Conservation (phyloP, 192 early-diverging fungal genomes). For the Coemansia sp. region DNA sequence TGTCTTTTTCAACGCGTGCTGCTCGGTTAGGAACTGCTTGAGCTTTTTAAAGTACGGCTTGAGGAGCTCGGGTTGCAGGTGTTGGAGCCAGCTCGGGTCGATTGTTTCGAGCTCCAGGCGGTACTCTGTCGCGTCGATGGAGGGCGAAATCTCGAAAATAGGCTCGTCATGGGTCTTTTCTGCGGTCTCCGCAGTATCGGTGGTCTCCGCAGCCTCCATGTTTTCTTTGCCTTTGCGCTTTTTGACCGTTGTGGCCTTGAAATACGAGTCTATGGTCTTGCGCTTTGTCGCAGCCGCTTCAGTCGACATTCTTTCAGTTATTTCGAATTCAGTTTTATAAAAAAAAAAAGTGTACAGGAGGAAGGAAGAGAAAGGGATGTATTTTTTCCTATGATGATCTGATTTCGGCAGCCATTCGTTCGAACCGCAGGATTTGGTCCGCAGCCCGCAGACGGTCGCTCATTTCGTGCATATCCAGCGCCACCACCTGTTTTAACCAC, state of each 20-base stretch:
- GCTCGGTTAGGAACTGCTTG: slow-evolving; percentile 65
- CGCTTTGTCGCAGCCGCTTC: slow-evolving; percentile 8
- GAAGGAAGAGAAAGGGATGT: slow-evolving; percentile 10
- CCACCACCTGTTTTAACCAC: not conserved
- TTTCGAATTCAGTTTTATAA: too few species aligned
- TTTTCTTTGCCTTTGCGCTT: not conserved
- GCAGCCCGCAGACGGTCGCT: not conserved
- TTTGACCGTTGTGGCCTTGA: not conserved
- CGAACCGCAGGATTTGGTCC: slow-evolving; percentile 9
- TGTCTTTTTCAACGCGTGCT: slow-evolving; percentile 51
- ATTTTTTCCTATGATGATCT: not conserved
- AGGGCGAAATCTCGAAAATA: too few species aligned
- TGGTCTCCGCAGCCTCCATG: not conserved
- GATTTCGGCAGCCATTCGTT: slow-evolving; percentile 5
- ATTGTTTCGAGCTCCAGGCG: slow-evolving; percentile 68
- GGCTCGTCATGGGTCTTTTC: too few species aligned
- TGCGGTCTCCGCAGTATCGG: not conserved
- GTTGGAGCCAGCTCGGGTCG: slow-evolving; percentile 68
- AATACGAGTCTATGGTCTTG: slow-evolving; percentile 46
- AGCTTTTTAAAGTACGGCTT: slow-evolving; percentile 60
- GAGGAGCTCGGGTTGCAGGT: slow-evolving; percentile 57
- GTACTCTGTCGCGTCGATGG: slow-evolving; percentile 4
- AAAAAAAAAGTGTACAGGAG: too few species aligned
- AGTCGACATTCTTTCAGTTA: too few species aligned
- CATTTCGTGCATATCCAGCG: not conserved